These are phyloP conservation scores for Colletotrichum melonis DNA, from an alignment of 2,329 filamentous ascomycete genomes.

Conservation along the genomic window DNA sequence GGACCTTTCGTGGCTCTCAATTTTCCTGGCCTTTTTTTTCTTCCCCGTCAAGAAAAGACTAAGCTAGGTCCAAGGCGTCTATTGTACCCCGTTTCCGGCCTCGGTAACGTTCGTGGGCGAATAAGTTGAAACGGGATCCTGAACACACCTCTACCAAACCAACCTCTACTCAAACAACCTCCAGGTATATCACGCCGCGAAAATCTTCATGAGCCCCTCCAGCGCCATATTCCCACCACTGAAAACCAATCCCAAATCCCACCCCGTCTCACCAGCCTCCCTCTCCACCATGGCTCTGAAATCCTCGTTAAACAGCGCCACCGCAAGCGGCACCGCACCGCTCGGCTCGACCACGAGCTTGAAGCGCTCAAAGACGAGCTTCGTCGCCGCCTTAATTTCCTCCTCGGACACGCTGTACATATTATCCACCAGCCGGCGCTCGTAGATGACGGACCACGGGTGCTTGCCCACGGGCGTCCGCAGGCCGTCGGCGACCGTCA, in stretches of 20 bases:
- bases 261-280: constrained; percentile 78
- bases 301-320: constrained; percentile 85
- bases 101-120: too few relatives aligned
- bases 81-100: too few relatives aligned
- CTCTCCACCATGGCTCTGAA: constrained; percentile 77
- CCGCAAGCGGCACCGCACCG: constrained; percentile 85
- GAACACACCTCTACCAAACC: too few relatives aligned
- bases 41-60: too few relatives aligned
- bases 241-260: constrained; percentile 74
- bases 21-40: too few relatives aligned
- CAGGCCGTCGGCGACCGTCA: constrained; percentile 91
- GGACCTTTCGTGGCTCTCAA: too few relatives aligned
- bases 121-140: too few relatives aligned
- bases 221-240: constrained; percentile 71
- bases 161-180: neutral
- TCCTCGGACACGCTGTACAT: constrained; percentile 83
- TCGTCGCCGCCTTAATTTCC: constrained; percentile 82
- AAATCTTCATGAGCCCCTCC: constrained; percentile 64
- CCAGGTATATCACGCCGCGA: constrained; percentile 43
- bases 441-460: constrained; percentile 83
- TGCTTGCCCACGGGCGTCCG: constrained; percentile 82
- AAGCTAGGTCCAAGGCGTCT: too few relatives aligned
- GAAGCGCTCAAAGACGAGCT: constrained; percentile 84
- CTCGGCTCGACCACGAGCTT: constrained; percentile 94
- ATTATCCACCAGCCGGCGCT: constrained; percentile 74